A percentile compares a stretch with the other conserved stretches of the same genome.
Conservation (phyloP, 2,329 filamentous ascomycete species). For the Curvularia sp. region DNA sequence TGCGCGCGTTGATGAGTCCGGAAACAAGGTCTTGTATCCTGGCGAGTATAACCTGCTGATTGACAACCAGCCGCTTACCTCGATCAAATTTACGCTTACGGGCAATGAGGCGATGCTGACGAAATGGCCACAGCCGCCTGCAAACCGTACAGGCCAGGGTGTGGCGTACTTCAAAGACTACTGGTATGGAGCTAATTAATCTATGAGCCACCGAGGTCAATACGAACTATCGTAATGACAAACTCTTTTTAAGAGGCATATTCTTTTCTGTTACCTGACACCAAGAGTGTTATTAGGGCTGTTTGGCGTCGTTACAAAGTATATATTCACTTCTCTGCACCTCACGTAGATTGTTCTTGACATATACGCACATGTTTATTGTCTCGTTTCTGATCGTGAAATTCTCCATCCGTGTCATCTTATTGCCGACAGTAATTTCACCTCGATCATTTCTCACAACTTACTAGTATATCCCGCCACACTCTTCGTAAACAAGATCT, state of each 20-base stretch:
- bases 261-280: not conserved
- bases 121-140: constrained; percentile 38
- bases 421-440: not conserved
- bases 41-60: constrained; percentile 55
- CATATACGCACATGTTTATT: not conserved
- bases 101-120: constrained; percentile 34
- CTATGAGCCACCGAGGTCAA: not conserved
- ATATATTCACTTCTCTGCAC: not conserved
- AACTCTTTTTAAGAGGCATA: not conserved
- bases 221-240: not conserved
- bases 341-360: not conserved
- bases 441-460: not conserved
- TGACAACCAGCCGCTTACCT: constrained; percentile 29
- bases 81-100: constrained; percentile 32
- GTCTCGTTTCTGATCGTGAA: not conserved
- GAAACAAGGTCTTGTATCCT: constrained; percentile 62
- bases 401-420: too few relatives aligned
- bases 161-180: constrained; percentile 29
- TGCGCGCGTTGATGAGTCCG: constrained; percentile 58
- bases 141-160: constrained; percentile 30
- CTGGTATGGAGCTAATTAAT: constrained; percentile 32
- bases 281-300: not conserved
- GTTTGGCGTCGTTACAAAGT: not conserved
- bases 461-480: constrained; percentile 36
- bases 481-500: constrained; percentile 39